Evolutionary conservation across 2,329 filamentous ascomycete genomes (phyloP).

Genomic region (Esteya vermicola): DNA sequence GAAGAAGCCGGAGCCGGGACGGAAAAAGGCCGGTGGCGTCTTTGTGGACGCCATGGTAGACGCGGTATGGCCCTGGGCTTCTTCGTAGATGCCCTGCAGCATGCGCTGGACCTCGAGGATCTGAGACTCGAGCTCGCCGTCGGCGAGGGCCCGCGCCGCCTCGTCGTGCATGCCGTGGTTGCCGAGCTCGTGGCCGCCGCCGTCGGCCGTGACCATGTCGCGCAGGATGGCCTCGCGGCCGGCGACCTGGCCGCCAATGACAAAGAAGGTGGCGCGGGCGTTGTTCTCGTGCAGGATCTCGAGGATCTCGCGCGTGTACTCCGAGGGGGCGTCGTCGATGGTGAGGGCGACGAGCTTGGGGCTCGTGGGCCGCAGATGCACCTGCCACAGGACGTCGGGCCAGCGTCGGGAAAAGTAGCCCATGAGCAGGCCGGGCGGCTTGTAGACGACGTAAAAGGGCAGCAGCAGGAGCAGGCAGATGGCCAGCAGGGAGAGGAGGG

Average conservation of each 20-base stretch:
- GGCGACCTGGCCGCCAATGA: constrained; percentile 65
- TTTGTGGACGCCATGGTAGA: not conserved
- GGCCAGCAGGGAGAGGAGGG: constrained; percentile 28
- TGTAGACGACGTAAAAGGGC: constrained; percentile 61
- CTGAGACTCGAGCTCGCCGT: constrained; percentile 45
- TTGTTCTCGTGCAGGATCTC: constrained; percentile 48
- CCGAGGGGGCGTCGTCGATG: constrained; percentile 73
- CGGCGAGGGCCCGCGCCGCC: constrained; percentile 47
- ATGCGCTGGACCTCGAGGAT: constrained; percentile 49
- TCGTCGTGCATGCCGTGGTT: constrained; percentile 90
- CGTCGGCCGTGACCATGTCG: constrained; percentile 42
- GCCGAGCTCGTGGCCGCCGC: constrained; percentile 56
- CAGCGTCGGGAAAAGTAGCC: constrained; percentile 54
- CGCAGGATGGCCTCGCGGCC: constrained; percentile 39
- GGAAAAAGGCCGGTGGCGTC: constrained; percentile 50
- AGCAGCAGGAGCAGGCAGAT: constrained; percentile 20
- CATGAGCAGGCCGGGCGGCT: constrained; percentile 61
- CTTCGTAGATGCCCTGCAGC: constrained; percentile 45
- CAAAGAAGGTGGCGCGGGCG: constrained; percentile 73
- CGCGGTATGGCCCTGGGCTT: constrained; percentile 18
- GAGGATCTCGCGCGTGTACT: constrained; percentile 56
- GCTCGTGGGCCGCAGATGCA: constrained; percentile 21
- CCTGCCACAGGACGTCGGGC: constrained; percentile 68
- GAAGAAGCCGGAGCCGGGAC: constrained; percentile 78
- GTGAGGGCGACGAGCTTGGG: constrained; percentile 63